Conservation (phyloP, 768 basidiomycete species). For the Paxillus rubicundulus region DNA sequence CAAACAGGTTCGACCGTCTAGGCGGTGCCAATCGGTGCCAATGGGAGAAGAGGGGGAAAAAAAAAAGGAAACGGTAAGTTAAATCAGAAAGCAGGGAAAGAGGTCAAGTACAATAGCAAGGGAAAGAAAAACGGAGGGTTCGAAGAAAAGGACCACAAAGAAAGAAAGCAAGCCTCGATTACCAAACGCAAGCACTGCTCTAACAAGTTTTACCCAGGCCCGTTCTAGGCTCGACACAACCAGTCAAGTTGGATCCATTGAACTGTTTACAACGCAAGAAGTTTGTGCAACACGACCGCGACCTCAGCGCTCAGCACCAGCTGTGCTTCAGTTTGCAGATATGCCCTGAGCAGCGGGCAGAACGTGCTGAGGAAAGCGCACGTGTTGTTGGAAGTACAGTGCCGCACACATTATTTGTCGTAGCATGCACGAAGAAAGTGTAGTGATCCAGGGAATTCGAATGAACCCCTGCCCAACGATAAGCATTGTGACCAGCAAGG, state of each 20-base stretch:
- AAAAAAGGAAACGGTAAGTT: not conserved
- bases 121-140: not conserved
- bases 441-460: not conserved
- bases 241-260: too few relatives aligned
- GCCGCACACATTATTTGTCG: not conserved
- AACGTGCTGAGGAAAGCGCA: not conserved
- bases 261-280: too few relatives aligned
- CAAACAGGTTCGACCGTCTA: not conserved
- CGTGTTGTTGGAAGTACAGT: not conserved
- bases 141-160: constrained; percentile 1
- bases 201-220: too few relatives aligned
- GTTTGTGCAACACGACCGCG: too few relatives aligned
- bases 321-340: too few relatives aligned
- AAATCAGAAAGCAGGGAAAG: not conserved
- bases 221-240: too few relatives aligned
- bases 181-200: not conserved
- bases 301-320: too few relatives aligned
- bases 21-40: not conserved
- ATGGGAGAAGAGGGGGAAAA: not conserved
- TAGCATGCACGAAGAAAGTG: not conserved
- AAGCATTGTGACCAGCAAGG: not conserved
- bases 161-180: not conserved
- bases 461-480: not conserved
- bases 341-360: too few relatives aligned
- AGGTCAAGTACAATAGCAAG: not conserved